Percentiles rank a stretch among this genome's conserved stretches.
These are phyloP conservation scores for Mycena rebaudengoi DNA, from an alignment of 768 basidiomycete genomes.

Conservation along the genomic window DNA sequence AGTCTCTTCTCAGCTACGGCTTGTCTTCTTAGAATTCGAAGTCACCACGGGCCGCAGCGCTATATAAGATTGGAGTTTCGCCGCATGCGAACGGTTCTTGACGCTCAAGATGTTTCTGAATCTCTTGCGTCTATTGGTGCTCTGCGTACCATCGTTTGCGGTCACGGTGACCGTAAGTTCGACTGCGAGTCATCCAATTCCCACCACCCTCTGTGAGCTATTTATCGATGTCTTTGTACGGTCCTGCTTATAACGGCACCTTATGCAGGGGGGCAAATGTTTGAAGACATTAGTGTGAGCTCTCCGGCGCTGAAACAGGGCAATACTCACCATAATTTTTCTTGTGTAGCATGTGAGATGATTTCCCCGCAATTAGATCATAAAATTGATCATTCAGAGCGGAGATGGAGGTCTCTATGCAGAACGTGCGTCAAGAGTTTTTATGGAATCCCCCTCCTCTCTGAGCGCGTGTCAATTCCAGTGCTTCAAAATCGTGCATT, in stretches of 20 bases:
- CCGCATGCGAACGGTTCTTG: background rate
- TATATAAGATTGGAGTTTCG: no score
- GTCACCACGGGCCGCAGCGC: no score
- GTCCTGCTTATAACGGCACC: background rate
- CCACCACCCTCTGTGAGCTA: constrained; percentile 40
- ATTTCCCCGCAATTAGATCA: background rate
- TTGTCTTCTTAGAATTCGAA: no score
- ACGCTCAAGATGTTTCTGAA: background rate
- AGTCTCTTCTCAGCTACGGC: no score
- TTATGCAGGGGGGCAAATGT: constrained; percentile 43
- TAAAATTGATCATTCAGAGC: constrained; percentile 27
- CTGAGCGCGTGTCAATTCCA: constrained; percentile 29
- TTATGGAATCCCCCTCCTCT: background rate
- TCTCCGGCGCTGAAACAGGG: background rate
- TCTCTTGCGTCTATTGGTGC: background rate
- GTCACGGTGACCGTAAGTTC: constrained; percentile 39
- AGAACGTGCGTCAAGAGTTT: constrained; percentile 34
- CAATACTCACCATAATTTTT: background rate
- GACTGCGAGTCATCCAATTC: constrained; percentile 41
- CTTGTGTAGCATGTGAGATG: constrained; percentile 32
- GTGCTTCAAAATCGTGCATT: constrained; percentile 76
- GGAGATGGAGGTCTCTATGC: constrained; percentile 43
- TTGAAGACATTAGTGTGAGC: constrained; percentile 43
- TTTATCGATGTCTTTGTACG: background rate
- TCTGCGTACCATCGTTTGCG: constrained; percentile 1